These are phyloP conservation scores for Teunomyces pallodes DNA, from an alignment of 805 yeast genomes.

Conservation along the genomic window DNA sequence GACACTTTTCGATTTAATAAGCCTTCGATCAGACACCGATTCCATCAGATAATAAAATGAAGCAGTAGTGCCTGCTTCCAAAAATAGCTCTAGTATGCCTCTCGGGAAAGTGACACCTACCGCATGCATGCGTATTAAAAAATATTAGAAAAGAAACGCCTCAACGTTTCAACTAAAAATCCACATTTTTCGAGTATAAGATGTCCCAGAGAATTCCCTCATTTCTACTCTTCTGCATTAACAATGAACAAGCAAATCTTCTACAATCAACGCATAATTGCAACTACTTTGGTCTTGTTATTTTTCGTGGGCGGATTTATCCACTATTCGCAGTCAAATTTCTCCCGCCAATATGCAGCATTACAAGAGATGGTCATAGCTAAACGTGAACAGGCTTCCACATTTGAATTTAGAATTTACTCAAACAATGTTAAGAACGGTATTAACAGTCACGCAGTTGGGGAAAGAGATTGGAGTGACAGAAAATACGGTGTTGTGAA, in stretches of 20 bases:
- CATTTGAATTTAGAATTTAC: conserved; percentile 11
- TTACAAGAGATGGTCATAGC: not conserved
- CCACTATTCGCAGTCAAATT: not conserved
- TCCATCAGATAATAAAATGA: not conserved
- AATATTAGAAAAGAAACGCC: not conserved
- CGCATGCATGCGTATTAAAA: not conserved
- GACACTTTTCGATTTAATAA: too few species aligned
- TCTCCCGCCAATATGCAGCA: not conserved
- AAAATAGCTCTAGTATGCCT: not conserved
- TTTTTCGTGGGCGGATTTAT: not conserved
- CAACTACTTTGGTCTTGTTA: not conserved
- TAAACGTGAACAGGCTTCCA: not conserved
- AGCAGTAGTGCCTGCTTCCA: not conserved
- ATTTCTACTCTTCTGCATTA: not conserved
- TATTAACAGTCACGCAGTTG: conserved; percentile 2
- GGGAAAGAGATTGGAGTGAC: conserved; percentile 13
- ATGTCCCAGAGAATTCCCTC: not conserved
- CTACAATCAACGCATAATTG: not conserved
- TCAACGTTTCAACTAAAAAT: not conserved
- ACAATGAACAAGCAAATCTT: not conserved
- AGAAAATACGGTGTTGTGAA: conserved; percentile 13
- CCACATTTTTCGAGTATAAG: not conserved
- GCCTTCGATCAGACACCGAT: not conserved
- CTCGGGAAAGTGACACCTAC: not conserved
- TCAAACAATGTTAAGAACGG: conserved; percentile 11